These are phyloP conservation scores for Leccinum fallax DNA, from an alignment of 1,284 basidiomycete genomes.

Conservation along the genomic window DNA sequence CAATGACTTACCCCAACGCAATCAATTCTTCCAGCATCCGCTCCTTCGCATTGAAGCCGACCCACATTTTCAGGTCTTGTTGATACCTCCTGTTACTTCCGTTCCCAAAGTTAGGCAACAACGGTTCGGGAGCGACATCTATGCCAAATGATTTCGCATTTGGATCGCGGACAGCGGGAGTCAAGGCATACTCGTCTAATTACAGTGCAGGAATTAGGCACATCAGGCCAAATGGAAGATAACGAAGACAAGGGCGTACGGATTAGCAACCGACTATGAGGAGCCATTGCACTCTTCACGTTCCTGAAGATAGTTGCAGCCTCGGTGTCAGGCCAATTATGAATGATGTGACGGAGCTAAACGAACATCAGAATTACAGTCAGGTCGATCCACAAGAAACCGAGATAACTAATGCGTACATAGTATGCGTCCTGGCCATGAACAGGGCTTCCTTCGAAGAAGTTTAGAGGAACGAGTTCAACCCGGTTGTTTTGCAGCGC, in stretches of 20 bases:
- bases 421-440: constrained; percentile 47
- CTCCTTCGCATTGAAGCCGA: not conserved
- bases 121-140: not conserved
- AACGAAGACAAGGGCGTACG: constrained; percentile 18
- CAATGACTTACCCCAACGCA: not conserved
- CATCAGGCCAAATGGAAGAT: not conserved
- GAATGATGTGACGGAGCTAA: constrained; percentile 32
- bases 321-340: constrained; percentile 30
- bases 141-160: not conserved
- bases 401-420: constrained; percentile 32
- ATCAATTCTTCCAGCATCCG: not conserved
- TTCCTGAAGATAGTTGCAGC: constrained; percentile 25
- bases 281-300: constrained; percentile 22
- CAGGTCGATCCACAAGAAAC: not conserved
- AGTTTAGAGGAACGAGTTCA: not conserved
- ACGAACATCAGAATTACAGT: not conserved
- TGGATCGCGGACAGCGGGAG: not conserved
- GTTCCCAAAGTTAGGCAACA: not conserved
- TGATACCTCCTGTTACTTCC: not conserved
- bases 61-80: not conserved
- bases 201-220: not conserved
- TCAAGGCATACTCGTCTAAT: not conserved
- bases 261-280: constrained; percentile 30
- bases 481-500: not conserved
- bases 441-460: constrained; percentile 36